These are phyloP conservation scores for Fagus sylvatica DNA, from an alignment of 306 rosid species.

Conservation along the genomic window DNA sequence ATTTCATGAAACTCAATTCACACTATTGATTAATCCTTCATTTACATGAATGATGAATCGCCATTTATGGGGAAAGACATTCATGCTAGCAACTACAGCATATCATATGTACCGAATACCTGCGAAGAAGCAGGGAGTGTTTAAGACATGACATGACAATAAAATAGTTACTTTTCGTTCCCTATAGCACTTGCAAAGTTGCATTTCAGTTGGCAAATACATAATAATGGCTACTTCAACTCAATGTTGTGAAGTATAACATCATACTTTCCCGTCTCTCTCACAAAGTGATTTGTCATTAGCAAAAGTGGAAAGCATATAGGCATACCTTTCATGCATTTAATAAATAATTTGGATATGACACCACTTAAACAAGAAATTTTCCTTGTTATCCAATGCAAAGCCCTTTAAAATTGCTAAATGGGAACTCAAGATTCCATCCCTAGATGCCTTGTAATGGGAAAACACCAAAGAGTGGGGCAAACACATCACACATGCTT, in stretches of 20 bases:
- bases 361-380: neutral
- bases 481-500: too few species aligned
- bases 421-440: too few species aligned
- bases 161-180: neutral
- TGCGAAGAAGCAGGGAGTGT: neutral
- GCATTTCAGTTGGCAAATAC: neutral
- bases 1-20: constrained; percentile 2
- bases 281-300: neutral
- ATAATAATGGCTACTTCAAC: neutral
- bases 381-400: neutral
- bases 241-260: neutral
- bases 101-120: neutral
- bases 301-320: neutral
- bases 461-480: too few species aligned
- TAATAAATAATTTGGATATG: neutral
- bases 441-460: too few species aligned
- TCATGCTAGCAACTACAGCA: neutral
- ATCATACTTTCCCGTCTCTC: neutral
- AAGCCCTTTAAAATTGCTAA: too few species aligned
- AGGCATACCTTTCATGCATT: neutral
- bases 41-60: neutral
- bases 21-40: constrained; percentile 6
- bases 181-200: neutral
- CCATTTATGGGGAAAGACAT: neutral
- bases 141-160: neutral